Conservation (phyloP, 148 eudicot species). For the Camellia japonica region DNA sequence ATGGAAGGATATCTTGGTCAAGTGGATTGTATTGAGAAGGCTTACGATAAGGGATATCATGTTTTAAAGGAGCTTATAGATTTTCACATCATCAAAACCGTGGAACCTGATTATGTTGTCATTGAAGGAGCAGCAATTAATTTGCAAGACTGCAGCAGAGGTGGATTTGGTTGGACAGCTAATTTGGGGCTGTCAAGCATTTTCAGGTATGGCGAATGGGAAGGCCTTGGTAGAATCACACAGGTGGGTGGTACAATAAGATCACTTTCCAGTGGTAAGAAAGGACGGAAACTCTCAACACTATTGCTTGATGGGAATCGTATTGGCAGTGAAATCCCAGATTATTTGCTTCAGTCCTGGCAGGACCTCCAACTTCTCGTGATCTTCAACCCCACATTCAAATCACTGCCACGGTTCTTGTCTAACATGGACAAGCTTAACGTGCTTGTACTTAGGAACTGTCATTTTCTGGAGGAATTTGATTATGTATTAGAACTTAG, state of each 20-base stretch:
- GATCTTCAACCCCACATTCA: slow-evolving; percentile 10
- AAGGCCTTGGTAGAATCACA: slow-evolving; percentile 16
- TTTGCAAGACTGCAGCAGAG: background rate
- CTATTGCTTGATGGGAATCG: slow-evolving; percentile 17
- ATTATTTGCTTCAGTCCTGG: background rate
- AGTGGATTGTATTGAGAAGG: slow-evolving; percentile 15
- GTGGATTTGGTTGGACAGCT: background rate
- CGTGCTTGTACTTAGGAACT: slow-evolving; percentile 25
- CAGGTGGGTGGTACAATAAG: slow-evolving; percentile 16
- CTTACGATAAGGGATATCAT: slow-evolving; percentile 16
- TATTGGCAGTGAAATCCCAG: background rate
- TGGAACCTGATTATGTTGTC: slow-evolving; percentile 14
- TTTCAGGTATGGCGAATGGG: background rate
- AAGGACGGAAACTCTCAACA: slow-evolving; percentile 1
- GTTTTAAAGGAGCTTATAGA: slow-evolving; percentile 19
- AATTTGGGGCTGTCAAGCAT: slow-evolving; percentile 24
- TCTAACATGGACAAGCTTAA: background rate
- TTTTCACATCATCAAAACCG: slow-evolving; percentile 11
- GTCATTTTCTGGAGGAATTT: slow-evolving; percentile 9
- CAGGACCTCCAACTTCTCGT: slow-evolving; percentile 14
- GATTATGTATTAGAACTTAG: background rate
- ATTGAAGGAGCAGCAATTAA: background rate
- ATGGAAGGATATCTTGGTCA: slow-evolving; percentile 30
- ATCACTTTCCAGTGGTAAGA: background rate
- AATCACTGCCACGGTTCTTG: background rate